Percentiles rank a stretch among this genome's conserved stretches.
Conservation (phyloP, 768 basidiomycete species). For the Tulasnella sp. region DNA sequence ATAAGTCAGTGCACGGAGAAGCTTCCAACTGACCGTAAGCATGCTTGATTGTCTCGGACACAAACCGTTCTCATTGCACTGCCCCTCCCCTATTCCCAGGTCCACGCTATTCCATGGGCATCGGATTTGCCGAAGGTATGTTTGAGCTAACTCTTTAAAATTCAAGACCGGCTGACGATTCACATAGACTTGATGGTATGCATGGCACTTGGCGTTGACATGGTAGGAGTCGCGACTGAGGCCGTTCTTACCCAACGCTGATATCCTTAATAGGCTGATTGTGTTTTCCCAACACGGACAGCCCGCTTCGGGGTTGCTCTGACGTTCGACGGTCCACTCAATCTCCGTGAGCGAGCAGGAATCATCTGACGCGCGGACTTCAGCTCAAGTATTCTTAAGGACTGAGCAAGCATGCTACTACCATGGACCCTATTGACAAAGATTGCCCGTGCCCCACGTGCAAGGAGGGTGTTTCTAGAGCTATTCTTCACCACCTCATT, state of each 20-base stretch:
- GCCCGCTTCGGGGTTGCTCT: conserved; percentile 88
- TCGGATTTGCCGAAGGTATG: conserved; percentile 85
- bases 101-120: conserved; percentile 88
- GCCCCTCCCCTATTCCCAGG: conserved; percentile 49
- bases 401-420: conserved; percentile 64
- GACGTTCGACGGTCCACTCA: conserved; percentile 75
- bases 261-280: conserved; percentile 61
- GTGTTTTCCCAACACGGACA: conserved; percentile 89
- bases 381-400: conserved; percentile 38
- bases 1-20: conserved; percentile 77
- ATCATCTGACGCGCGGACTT: background rate
- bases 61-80: background rate
- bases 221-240: conserved; percentile 48
- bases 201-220: conserved; percentile 86
- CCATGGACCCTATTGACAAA: conserved; percentile 68
- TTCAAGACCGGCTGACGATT: background rate
- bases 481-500: conserved; percentile 68
- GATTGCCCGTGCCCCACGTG: conserved; percentile 87
- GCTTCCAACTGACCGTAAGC: conserved; percentile 72
- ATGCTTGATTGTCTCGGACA: background rate
- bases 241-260: background rate
- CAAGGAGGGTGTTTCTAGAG: conserved; percentile 57
- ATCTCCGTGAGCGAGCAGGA: conserved; percentile 58
- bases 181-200: conserved; percentile 77
- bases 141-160: background rate